phyloP scores from a whole-genome alignment of 2,329 filamentous ascomycete genomes.

The Onygenales sp. region DNA sequence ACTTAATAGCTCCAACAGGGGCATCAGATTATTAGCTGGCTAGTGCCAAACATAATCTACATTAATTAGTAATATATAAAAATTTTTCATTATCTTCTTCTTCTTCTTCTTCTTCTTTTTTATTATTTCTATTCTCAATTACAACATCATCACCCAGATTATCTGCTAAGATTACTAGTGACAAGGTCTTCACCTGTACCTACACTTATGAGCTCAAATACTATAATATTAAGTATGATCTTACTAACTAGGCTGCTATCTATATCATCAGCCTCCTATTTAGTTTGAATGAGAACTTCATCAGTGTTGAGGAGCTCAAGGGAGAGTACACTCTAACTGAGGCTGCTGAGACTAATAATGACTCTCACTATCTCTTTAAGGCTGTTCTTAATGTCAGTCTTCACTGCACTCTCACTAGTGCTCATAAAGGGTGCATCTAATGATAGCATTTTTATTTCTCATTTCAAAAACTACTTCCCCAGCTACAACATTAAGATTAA shows the following conservation, averaged over 20 bases:
- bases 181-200: constrained; percentile 89
- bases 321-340: constrained; percentile 96
- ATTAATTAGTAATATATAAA: too few relatives aligned
- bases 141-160: constrained; percentile 98
- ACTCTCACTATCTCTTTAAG: constrained; percentile 94
- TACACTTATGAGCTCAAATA: constrained; percentile 96
- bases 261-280: constrained; percentile 73
- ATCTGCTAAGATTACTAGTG: constrained; percentile 91
- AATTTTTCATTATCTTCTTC: too few relatives aligned
- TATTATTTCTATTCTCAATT: constrained; percentile 63
- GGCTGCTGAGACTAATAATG: constrained; percentile 81
- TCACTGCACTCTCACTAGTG: too few relatives aligned
- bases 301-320: constrained; percentile 91
- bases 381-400: constrained; percentile 89
- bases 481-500: constrained; percentile 95
- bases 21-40: too few relatives aligned
- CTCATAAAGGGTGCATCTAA: too few relatives aligned
- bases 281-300: constrained; percentile 82
- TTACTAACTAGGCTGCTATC: constrained; percentile 61
- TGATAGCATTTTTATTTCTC: constrained; percentile 66
- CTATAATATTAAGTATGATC: constrained; percentile 96
- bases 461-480: constrained; percentile 99
- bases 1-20: too few relatives aligned
- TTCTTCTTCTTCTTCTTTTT: too few relatives aligned
- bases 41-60: too few relatives aligned